phyloP scores from a whole-genome alignment of 305 asterid genomes.

The Solanum hybrid region DNA sequence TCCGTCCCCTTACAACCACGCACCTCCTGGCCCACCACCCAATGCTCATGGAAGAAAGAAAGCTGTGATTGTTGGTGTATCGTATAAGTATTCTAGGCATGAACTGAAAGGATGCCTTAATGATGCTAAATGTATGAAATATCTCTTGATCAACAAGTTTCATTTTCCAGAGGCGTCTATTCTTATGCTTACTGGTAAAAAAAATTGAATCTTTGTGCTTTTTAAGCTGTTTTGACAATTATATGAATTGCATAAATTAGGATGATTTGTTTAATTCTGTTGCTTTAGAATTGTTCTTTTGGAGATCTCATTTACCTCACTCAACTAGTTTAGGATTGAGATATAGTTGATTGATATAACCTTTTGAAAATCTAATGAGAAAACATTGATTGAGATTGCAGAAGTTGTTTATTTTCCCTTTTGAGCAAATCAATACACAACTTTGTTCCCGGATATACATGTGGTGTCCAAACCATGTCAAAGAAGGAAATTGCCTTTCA shows the following conservation, averaged over 20 bases:
- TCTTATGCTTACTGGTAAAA: conserved; percentile 79
- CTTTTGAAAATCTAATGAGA: neutral
- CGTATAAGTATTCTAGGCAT: conserved; percentile 66
- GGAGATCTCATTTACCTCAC: neutral
- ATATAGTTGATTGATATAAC: neutral
- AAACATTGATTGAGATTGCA: neutral
- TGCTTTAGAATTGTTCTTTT: neutral
- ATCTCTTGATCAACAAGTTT: conserved; percentile 67
- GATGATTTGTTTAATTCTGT: neutral
- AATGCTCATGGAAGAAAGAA: conserved; percentile 72
- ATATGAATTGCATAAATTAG: neutral
- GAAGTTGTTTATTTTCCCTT: neutral
- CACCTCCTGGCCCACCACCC: conserved; percentile 69
- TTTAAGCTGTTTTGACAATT: neutral
- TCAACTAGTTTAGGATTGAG: neutral
- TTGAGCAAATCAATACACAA: neutral
- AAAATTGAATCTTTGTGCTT: neutral
- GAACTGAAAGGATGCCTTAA: conserved; percentile 93
- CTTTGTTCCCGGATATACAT: neutral
- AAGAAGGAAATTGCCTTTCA: neutral
- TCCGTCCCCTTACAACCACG: conserved; percentile 59
- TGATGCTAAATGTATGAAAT: conserved; percentile 90
- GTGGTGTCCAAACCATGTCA: neutral
- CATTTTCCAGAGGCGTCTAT: conserved; percentile 82
- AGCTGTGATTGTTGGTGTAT: conserved; percentile 88